phyloP scores from a whole-genome alignment of 352 stramenopile species.

The Globisporangium acanthophoron region DNA sequence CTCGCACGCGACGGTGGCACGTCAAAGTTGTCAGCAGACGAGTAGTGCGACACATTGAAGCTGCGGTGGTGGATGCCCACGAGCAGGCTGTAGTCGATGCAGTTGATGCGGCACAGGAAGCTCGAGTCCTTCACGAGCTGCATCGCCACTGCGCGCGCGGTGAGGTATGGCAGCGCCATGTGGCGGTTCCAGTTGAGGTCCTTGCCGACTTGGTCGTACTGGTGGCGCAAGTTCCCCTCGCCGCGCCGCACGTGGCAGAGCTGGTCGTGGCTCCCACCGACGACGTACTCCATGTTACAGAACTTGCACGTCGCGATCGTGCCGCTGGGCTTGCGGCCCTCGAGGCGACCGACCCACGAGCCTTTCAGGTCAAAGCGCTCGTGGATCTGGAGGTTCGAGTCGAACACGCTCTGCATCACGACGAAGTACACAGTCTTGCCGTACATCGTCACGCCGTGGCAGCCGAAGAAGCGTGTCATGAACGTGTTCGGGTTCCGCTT shows the following conservation, averaged over 20 bases:
- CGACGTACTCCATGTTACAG: slow-evolving; percentile 55
- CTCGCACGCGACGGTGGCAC: slow-evolving; percentile 19
- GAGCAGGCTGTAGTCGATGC: slow-evolving; percentile 94
- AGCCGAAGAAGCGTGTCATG: slow-evolving; percentile 77
- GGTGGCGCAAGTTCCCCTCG: slow-evolving; percentile 62
- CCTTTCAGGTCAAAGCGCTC: slow-evolving; percentile 82
- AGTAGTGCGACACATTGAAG: slow-evolving; percentile 73
- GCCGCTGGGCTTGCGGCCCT: slow-evolving; percentile 65
- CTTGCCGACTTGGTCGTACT: slow-evolving; percentile 80
- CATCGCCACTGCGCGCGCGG: slow-evolving; percentile 44
- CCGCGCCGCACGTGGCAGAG: slow-evolving; percentile 51
- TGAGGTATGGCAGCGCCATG: slow-evolving; percentile 56
- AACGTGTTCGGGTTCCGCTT: slow-evolving; percentile 67
- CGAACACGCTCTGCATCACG: slow-evolving; percentile 82
- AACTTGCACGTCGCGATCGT: slow-evolving; percentile 73
- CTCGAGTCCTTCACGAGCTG: slow-evolving; percentile 86
- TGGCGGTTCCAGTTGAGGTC: slow-evolving; percentile 83
- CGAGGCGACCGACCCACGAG: slow-evolving; percentile 75
- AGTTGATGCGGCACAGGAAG: slow-evolving; percentile 90
- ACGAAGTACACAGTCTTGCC: slow-evolving; percentile 83
- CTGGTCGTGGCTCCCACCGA: slow-evolving; percentile 68
- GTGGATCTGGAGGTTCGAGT: slow-evolving; percentile 73
- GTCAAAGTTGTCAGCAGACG: slow-evolving; percentile 44
- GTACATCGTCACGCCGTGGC: slow-evolving; percentile 80
- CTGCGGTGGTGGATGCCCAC: slow-evolving; percentile 91